These are phyloP conservation scores for Candida sakaeoensis DNA, from an alignment of 805 yeast genomes.

Conservation along the genomic window DNA sequence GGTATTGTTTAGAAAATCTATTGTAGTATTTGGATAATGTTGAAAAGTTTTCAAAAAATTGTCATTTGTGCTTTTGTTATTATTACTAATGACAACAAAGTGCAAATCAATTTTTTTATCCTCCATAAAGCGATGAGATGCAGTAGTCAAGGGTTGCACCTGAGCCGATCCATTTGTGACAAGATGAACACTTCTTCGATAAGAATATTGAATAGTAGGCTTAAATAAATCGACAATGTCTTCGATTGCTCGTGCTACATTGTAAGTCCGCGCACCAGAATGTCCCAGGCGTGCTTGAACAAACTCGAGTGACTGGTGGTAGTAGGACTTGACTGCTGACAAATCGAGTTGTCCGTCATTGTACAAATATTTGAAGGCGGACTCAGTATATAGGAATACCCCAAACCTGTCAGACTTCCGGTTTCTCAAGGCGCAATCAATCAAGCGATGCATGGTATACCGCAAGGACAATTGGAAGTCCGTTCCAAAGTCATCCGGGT, in stretches of 20 bases:
- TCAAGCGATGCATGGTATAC: slow-evolving; percentile 29
- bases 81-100: slow-evolving; percentile 1
- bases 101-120: slow-evolving; percentile 3
- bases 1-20: background rate
- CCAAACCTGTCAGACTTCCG: slow-evolving; percentile 40
- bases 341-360: slow-evolving; percentile 9
- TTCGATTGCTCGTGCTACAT: slow-evolving; percentile 1
- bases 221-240: slow-evolving; percentile 10
- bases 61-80: background rate
- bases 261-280: background rate
- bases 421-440: slow-evolving; percentile 21
- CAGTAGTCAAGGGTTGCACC: slow-evolving; percentile 7
- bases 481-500: slow-evolving; percentile 35
- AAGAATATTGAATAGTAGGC: slow-evolving; percentile 20
- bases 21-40: background rate
- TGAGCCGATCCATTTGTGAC: slow-evolving; percentile 20
- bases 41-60: background rate
- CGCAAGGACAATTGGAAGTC: slow-evolving; percentile 39
- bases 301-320: background rate
- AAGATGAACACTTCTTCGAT: slow-evolving; percentile 33
- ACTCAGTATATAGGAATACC: slow-evolving; percentile 19
- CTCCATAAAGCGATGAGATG: background rate
- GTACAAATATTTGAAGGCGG: slow-evolving; percentile 5
- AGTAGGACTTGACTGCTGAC: slow-evolving; percentile 2
- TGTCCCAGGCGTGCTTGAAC: background rate